Conservation (phyloP, 73 alveolate genomes). For the Blepharisma japonicum region DNA sequence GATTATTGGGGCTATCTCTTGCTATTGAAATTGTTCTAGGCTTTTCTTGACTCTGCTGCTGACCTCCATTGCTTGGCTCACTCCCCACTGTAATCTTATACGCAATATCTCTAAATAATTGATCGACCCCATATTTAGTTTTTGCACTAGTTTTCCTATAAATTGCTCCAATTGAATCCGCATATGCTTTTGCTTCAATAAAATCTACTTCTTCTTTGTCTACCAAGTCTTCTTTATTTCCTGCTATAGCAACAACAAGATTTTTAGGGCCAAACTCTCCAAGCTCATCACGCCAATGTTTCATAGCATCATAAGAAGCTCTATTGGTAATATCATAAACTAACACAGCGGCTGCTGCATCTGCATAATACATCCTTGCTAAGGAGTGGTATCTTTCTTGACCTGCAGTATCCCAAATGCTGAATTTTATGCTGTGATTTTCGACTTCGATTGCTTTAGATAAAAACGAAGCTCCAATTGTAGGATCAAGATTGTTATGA, state of each 20-base stretch:
- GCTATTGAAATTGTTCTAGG: too few species aligned
- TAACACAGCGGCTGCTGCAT: slow-evolving; percentile 74
- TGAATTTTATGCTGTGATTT: slow-evolving; percentile 48
- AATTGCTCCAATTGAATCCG: slow-evolving; percentile 1
- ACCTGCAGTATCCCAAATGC: slow-evolving; percentile 92
- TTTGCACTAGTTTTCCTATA: slow-evolving; percentile 8
- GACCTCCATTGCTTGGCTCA: too few species aligned
- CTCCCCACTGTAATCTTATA: too few species aligned
- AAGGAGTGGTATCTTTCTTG: slow-evolving; percentile 69
- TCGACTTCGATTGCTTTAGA: not conserved
- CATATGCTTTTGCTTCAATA: slow-evolving; percentile 4
- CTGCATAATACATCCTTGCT: slow-evolving; percentile 67
- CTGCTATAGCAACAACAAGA: slow-evolving; percentile 36
- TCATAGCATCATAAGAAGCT: slow-evolving; percentile 50
- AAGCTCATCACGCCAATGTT: slow-evolving; percentile 57
- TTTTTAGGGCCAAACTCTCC: slow-evolving; percentile 33
- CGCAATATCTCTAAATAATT: not conserved
- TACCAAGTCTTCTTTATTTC: slow-evolving; percentile 66
- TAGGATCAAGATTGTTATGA: slow-evolving; percentile 23
- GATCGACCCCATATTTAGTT: not conserved
- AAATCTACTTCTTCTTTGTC: not conserved
- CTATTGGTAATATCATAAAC: slow-evolving; percentile 65
- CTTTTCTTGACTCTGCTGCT: too few species aligned
- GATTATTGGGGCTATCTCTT: too few species aligned
- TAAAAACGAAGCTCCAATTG: slow-evolving; percentile 36